Evolutionary conservation across 495 filamentous ascomycete genomes (phyloP).

Genomic region (Aspergillus panamensis): DNA sequence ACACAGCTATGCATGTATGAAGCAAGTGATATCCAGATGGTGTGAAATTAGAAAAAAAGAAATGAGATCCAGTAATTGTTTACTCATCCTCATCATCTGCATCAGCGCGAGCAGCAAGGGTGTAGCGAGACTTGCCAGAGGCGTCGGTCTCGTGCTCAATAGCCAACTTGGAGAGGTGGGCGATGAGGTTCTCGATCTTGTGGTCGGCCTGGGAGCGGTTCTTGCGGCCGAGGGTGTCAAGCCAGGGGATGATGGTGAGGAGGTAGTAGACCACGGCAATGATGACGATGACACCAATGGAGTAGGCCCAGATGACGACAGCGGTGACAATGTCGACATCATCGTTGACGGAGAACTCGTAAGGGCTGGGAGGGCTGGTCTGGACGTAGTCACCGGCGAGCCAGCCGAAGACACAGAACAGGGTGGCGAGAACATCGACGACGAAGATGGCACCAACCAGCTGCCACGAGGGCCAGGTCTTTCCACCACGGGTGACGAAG

Average conservation of each 20-base stretch:
- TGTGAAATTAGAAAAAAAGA: slow-evolving; percentile 28
- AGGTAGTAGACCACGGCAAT: slow-evolving; percentile 75
- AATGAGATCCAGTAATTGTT: slow-evolving; percentile 29
- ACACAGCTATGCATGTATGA: slow-evolving; percentile 32
- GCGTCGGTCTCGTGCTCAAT: slow-evolving; percentile 62
- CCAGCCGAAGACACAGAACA: slow-evolving; percentile 75
- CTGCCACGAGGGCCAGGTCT: slow-evolving; percentile 71
- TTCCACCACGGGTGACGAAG: slow-evolving; percentile 71
- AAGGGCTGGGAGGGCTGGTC: slow-evolving; percentile 44
- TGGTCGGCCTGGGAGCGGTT: slow-evolving; percentile 69
- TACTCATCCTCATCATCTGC: slow-evolving; percentile 69
- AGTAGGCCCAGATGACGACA: slow-evolving; percentile 74
- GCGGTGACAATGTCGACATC: slow-evolving; percentile 72
- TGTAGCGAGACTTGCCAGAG: slow-evolving; percentile 56
- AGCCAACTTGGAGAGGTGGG: slow-evolving; percentile 70
- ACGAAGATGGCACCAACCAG: slow-evolving; percentile 66
- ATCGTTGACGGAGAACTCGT: slow-evolving; percentile 53
- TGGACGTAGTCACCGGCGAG: slow-evolving; percentile 46
- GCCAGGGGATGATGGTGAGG: slow-evolving; percentile 61
- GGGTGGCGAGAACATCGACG: slow-evolving; percentile 65
- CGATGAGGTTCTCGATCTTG: slow-evolving; percentile 78
- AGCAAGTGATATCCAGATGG: slow-evolving; percentile 32
- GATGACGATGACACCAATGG: slow-evolving; percentile 72
- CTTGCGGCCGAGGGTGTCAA: slow-evolving; percentile 77
- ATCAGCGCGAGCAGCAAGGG: slow-evolving; percentile 56